Conservation (phyloP, 2,329 filamentous ascomycete genomes). For the Iodosphaeria phyllophila region DNA sequence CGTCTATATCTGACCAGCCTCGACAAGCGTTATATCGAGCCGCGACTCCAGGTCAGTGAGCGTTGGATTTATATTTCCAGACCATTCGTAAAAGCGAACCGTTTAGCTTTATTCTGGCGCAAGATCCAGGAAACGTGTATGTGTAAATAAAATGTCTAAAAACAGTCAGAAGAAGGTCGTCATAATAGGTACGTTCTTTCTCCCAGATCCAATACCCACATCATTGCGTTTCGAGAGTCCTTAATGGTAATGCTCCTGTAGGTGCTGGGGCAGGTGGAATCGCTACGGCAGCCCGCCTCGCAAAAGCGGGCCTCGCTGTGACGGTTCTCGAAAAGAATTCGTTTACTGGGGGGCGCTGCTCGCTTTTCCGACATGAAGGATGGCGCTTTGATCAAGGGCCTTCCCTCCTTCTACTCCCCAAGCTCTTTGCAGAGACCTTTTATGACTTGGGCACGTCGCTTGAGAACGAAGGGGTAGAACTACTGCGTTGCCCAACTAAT, state of each 20-base stretch:
- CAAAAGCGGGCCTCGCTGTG: conserved; percentile 51
- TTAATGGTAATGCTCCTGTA: too few relatives aligned
- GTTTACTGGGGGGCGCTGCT: conserved; percentile 55
- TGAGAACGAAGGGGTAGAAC: conserved; percentile 42
- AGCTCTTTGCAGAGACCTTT: conserved; percentile 52
- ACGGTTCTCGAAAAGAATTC: conserved; percentile 63
- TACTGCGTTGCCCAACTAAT: conserved; percentile 57
- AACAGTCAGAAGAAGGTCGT: conserved; percentile 24
- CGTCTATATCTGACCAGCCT: too few relatives aligned
- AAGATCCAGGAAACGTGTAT: neutral
- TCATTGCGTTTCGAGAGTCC: neutral
- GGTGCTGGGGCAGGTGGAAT: conserved; percentile 57
- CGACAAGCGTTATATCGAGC: too few relatives aligned
- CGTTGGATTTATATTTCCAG: too few relatives aligned
- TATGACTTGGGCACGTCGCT: conserved; percentile 48
- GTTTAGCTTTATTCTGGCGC: neutral
- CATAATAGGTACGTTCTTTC: conserved; percentile 25
- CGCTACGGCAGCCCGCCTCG: conserved; percentile 51
- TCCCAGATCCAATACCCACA: neutral
- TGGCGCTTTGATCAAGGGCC: conserved; percentile 64
- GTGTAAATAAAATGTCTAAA: conserved; percentile 9
- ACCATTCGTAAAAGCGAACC: too few relatives aligned
- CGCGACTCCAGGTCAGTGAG: too few relatives aligned
- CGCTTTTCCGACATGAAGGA: conserved; percentile 38
- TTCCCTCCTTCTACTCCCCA: conserved; percentile 52